These are phyloP conservation scores for Trametes versicolor DNA, from an alignment of 1,284 basidiomycete genomes.

Conservation along the genomic window DNA sequence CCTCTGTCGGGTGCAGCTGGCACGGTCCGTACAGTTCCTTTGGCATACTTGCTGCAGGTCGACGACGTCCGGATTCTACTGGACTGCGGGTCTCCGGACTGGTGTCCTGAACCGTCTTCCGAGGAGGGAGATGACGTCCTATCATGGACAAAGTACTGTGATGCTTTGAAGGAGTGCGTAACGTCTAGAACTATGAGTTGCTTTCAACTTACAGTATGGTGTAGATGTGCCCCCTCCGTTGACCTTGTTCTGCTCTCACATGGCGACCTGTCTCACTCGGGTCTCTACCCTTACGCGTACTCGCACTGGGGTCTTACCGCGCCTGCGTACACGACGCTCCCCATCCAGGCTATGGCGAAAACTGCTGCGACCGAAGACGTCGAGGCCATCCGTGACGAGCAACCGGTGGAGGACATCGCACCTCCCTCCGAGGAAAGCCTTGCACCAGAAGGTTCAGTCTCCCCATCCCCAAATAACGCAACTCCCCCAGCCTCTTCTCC, in stretches of 20 bases:
- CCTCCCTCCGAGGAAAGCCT: not conserved
- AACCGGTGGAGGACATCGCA: slow-evolving; percentile 58
- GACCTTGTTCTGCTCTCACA: slow-evolving; percentile 94
- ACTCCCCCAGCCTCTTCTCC: slow-evolving; percentile 5
- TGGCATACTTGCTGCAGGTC: slow-evolving; percentile 91
- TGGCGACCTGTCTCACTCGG: slow-evolving; percentile 89
- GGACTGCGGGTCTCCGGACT: slow-evolving; percentile 94
- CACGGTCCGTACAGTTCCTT: slow-evolving; percentile 69
- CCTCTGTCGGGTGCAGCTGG: slow-evolving; percentile 86
- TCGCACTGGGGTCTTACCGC: slow-evolving; percentile 90
- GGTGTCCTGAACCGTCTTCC: slow-evolving; percentile 68
- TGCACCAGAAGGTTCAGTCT: slow-evolving; percentile 1
- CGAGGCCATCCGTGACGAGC: slow-evolving; percentile 82
- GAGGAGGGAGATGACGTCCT: slow-evolving; percentile 50
- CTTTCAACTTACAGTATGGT: not conserved
- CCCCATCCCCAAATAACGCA: slow-evolving; percentile 5
- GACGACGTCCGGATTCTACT: slow-evolving; percentile 95
- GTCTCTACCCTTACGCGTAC: slow-evolving; percentile 92
- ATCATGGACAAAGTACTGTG: slow-evolving; percentile 71
- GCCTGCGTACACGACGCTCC: slow-evolving; percentile 95
- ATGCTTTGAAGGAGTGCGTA: slow-evolving; percentile 71
- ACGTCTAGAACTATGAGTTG: not conserved
- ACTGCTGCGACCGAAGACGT: slow-evolving; percentile 89
- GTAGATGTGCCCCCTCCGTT: slow-evolving; percentile 76
- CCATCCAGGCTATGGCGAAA: slow-evolving; percentile 96